Evolutionary conservation across 2,329 filamentous ascomycete genomes (phyloP).

Genomic region (Xylariaceae sp.): DNA sequence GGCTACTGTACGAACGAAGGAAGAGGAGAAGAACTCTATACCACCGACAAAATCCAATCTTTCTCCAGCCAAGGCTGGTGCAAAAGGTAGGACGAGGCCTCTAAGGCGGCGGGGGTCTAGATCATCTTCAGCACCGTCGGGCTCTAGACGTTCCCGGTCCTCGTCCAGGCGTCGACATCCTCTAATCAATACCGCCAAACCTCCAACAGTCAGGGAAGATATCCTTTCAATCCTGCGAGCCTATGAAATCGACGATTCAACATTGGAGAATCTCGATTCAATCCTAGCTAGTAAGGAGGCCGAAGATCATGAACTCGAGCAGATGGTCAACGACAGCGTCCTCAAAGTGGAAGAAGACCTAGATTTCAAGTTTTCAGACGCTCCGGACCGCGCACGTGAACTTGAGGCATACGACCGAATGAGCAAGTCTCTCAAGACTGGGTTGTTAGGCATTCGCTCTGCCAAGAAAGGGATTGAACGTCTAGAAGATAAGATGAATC

Average conservation of each 20-base stretch:
- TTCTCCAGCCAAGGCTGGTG: slow-evolving; percentile 9
- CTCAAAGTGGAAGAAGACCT: slow-evolving; percentile 27
- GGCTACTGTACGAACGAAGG: slow-evolving; percentile 36
- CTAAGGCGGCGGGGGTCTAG: slow-evolving; percentile 15
- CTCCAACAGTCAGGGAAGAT: slow-evolving; percentile 53
- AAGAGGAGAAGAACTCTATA: slow-evolving; percentile 15
- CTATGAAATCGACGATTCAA: slow-evolving; percentile 56
- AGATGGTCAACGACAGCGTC: slow-evolving; percentile 25
- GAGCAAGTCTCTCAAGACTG: slow-evolving; percentile 49
- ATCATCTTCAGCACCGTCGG: slow-evolving; percentile 26
- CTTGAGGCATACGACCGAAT: slow-evolving; percentile 46
- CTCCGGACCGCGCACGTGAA: slow-evolving; percentile 36
- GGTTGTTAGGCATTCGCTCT: slow-evolving; percentile 46
- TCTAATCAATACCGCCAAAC: slow-evolving; percentile 51
- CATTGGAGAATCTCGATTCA: slow-evolving; percentile 54
- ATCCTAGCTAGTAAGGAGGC: slow-evolving; percentile 40
- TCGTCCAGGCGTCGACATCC: slow-evolving; percentile 42
- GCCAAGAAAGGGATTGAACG: slow-evolving; percentile 57
- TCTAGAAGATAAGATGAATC: slow-evolving; percentile 49
- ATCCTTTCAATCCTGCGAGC: slow-evolving; percentile 48
- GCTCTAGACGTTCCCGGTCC: slow-evolving; percentile 33
- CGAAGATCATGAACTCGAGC: slow-evolving; percentile 26
- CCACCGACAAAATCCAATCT: slow-evolving; percentile 12
- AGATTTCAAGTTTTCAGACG: slow-evolving; percentile 20
- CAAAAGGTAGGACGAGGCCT: slow-evolving; percentile 5